Conservation (phyloP, 2,329 filamentous ascomycete species). For the Claviceps sp. region DNA sequence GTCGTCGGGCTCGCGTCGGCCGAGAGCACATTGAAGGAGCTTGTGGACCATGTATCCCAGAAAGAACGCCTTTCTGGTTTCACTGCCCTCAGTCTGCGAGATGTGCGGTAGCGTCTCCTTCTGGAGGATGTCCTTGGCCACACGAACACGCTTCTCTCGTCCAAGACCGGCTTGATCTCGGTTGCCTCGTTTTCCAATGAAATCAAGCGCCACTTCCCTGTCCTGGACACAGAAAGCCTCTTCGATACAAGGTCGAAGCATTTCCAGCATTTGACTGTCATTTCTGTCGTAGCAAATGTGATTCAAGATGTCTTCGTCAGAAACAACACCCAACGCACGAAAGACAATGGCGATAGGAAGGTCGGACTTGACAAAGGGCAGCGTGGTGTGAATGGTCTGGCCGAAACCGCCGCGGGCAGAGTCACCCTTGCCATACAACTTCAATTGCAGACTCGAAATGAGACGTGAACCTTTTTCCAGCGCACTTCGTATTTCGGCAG, state of each 20-base stretch:
- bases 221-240: conserved; percentile 96
- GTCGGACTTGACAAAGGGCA: conserved; percentile 89
- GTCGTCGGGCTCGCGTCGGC: conserved; percentile 86
- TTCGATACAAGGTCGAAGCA: conserved; percentile 92
- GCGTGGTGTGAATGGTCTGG: conserved; percentile 75
- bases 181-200: conserved; percentile 85
- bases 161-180: conserved; percentile 46
- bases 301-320: conserved; percentile 94
- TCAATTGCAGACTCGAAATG: conserved; percentile 85
- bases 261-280: conserved; percentile 94
- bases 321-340: conserved; percentile 86
- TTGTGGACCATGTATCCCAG: conserved; percentile 98
- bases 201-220: conserved; percentile 84
- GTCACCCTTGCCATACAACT: conserved; percentile 77
- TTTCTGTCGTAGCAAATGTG: conserved; percentile 94
- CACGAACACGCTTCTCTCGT: conserved; percentile 77
- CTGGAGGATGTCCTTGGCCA: conserved; percentile 86
- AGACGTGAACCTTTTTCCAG: conserved; percentile 91
- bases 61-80: conserved; percentile 95
- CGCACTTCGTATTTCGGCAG: conserved; percentile 91
- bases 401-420: conserved; percentile 64
- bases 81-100: conserved; percentile 84
- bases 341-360: conserved; percentile 93
- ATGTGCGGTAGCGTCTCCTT: conserved; percentile 96
- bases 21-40: conserved; percentile 82